Evolutionary conservation across 495 filamentous ascomycete genomes (phyloP).

Genomic region (Umbilicaria muhlenbergii): DNA sequence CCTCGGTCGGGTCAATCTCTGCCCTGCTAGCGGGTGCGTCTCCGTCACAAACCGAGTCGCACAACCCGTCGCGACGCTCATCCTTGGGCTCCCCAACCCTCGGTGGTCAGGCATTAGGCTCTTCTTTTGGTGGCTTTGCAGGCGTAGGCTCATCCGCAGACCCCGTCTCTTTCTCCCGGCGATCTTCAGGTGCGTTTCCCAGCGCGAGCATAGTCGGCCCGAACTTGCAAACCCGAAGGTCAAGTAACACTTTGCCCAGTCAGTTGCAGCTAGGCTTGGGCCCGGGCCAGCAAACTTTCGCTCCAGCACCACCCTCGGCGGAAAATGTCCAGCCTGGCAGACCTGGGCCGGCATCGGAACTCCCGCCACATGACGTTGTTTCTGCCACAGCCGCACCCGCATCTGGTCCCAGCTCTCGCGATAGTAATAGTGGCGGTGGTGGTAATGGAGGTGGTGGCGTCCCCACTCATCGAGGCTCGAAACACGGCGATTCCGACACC

Average conservation of each 20-base stretch:
- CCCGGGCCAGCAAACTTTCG: constrained; percentile 4
- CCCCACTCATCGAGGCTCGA: no score
- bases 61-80: constrained; percentile 8
- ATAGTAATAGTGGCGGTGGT: no score
- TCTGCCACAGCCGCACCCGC: no score
- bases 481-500: no score
- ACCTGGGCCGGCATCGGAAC: neutral
- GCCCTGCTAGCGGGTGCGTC: no score
- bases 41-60: no score
- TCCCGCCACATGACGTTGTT: no score
- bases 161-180: constrained; percentile 10
- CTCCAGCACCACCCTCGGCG: neutral
- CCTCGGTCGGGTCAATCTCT: no score
- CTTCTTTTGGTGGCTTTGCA: no score
- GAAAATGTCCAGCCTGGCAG: constrained; percentile 10
- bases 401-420: no score
- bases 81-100: constrained; percentile 5
- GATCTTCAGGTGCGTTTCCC: constrained; percentile 16
- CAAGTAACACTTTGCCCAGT: constrained; percentile 14
- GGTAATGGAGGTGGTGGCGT: no score
- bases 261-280: constrained; percentile 13
- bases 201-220: constrained; percentile 1
- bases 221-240: constrained; percentile 8
- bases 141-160: constrained; percentile 2
- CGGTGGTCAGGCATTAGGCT: neutral